These are phyloP conservation scores for Echites panduratus DNA, from an alignment of 257 asterid genomes.

Conservation along the genomic window DNA sequence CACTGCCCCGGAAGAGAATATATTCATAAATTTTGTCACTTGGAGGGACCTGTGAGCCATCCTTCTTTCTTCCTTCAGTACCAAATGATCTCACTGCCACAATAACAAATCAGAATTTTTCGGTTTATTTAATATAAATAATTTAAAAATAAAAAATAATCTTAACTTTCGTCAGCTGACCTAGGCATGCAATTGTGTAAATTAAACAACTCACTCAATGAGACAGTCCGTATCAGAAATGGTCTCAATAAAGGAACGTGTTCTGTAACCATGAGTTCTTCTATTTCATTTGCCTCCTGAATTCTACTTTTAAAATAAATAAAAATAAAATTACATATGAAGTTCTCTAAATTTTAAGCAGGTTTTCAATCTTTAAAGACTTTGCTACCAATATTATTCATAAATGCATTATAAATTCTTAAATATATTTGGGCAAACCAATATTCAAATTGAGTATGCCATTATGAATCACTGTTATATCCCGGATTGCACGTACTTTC, in stretches of 20 bases:
- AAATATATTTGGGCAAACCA: neutral
- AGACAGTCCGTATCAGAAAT: too few relatives aligned
- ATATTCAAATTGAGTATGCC: neutral
- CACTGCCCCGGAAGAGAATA: conserved; percentile 91
- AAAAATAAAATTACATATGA: too few relatives aligned
- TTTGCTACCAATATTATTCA: neutral
- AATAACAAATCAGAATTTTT: neutral
- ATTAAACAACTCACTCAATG: neutral
- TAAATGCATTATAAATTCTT: neutral
- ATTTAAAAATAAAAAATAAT: neutral
- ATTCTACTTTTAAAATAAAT: too few relatives aligned
- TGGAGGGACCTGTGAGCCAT: conserved; percentile 89
- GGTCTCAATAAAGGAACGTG: too few relatives aligned
- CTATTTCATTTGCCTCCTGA: too few relatives aligned
- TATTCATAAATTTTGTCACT: conserved; percentile 84
- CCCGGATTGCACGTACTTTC: neutral
- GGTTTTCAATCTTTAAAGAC: neutral
- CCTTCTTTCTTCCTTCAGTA: conserved; percentile 90
- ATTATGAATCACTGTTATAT: too few relatives aligned
- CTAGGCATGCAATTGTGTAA: too few relatives aligned
- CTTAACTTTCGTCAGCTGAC: neutral
- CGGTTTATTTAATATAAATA: neutral
- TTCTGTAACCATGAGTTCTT: too few relatives aligned
- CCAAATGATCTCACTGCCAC: conserved; percentile 89
- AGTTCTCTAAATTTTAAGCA: neutral